Evolutionary conservation across 371 early-diverging fungal genomes (phyloP).

Genomic region (Mortierella sp.): DNA sequence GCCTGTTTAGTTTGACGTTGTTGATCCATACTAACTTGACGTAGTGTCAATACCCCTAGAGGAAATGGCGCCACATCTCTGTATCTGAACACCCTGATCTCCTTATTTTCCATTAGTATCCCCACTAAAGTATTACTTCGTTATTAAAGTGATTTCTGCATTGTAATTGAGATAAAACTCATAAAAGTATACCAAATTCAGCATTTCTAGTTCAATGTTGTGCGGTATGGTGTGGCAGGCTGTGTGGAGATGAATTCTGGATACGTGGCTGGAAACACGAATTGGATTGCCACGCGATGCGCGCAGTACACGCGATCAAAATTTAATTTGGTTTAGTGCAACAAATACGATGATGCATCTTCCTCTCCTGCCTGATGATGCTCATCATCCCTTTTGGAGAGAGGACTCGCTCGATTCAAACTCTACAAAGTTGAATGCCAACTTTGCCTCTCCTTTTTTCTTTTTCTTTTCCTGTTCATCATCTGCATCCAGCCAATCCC

Average conservation of each 20-base stretch:
- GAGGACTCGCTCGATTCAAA: background rate
- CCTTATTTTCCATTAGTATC: background rate
- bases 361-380: conserved; percentile 10
- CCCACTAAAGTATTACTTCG: background rate
- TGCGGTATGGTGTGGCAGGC: too few relatives aligned
- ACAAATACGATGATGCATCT: conserved; percentile 37
- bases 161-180: too few relatives aligned
- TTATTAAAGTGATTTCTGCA: too few relatives aligned
- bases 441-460: conserved; percentile 3
- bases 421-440: background rate
- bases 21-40: background rate
- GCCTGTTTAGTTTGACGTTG: background rate
- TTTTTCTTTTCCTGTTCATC: conserved; percentile 3
- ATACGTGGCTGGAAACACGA: too few relatives aligned
- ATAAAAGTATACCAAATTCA: too few relatives aligned
- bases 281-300: too few relatives aligned
- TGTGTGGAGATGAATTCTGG: too few relatives aligned
- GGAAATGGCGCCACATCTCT: conserved; percentile 28
- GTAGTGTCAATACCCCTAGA: background rate
- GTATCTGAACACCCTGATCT: conserved; percentile 4
- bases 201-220: too few relatives aligned
- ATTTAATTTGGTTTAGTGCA: background rate
- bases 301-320: background rate
- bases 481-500: conserved; percentile 3
- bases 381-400: conserved; percentile 1